Evolutionary conservation across 139 green algal species (phyloP).

Genomic region (Picochlorum sp.): DNA sequence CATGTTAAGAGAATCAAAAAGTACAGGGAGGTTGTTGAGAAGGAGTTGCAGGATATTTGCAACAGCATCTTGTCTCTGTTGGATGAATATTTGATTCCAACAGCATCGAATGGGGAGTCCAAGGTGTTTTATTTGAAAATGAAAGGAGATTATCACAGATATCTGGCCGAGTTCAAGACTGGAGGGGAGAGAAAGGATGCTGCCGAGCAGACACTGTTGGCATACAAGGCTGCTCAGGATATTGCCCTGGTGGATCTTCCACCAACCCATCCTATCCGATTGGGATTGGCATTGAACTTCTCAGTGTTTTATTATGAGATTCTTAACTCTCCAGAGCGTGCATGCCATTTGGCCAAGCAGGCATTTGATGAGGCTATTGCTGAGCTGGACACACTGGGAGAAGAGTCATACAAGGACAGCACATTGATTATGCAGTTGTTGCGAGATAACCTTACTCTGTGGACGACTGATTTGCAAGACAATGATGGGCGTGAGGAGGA

Average conservation of each 20-base stretch:
- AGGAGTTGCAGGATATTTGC: conserved; percentile 84
- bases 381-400: conserved; percentile 93
- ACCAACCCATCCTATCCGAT: conserved; percentile 93
- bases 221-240: conserved; percentile 96
- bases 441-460: conserved; percentile 97
- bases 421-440: conserved; percentile 99
- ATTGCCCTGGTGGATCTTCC: conserved; percentile 90
- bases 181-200: conserved; percentile 82
- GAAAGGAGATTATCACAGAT: conserved; percentile 93
- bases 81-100: conserved; percentile 92
- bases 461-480: conserved; percentile 94
- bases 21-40: conserved; percentile 84
- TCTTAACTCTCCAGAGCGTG: conserved; percentile 94
- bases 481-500: conserved; percentile 20
- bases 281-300: conserved; percentile 98
- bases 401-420: conserved; percentile 99
- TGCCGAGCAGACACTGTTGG: conserved; percentile 88
- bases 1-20: conserved; percentile 88
- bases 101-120: conserved; percentile 82
- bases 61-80: conserved; percentile 82
- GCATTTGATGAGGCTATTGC: conserved; percentile 98
- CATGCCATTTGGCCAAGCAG: conserved; percentile 95
- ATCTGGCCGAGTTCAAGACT: conserved; percentile 97
- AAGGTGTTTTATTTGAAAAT: conserved; percentile 99
- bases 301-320: conserved; percentile 99